Base-by-base conservation (phyloP, 1,139 yeast species). In the Magnusiomyces suaveolens region DNA sequence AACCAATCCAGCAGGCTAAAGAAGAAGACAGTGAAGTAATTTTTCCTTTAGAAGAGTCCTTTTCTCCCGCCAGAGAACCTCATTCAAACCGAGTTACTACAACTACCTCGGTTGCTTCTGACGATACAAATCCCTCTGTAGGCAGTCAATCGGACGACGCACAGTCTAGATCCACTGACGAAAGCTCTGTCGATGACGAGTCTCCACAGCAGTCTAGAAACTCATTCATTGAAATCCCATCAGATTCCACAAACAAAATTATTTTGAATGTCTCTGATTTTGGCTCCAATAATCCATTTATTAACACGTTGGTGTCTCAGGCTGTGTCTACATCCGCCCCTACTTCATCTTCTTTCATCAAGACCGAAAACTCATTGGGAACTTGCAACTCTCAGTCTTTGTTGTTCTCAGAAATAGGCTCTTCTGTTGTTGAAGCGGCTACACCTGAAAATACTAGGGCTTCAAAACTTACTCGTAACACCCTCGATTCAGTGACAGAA, bases 281-380 rank as follows among this genome's bases (percentile, higher is more conserved):
- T 10, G n/a, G 4, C 16, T 41, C 44, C 4, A 41, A 41, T 18
- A 21, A 21, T 25, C 25, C 44, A 21, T 41, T 41, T 21, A 24
- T 41, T 41, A n/a, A 23, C 39, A 1, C 21, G 16, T 3, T 18
- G 20, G 20, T 24, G 14, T 25, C n/a, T 25, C 47, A 44, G 16
- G 6, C 20, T 8, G 26, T 46, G 18, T 52, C 54, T 26, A 52
- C 55, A 14, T 52, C 55, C 3, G 50, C 52, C 12, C 47, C 47
- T 8, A 44, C 47, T 6, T 44, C 51, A 32, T 43, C 54, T 14
- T 47, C 32, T n/a, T 43, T 38, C n/a, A 47, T 46, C 38, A 25
- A 41, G 16, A 38, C 48, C 10, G 20, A 41, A 4, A 50, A 32
- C 18, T 18, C 48, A 3, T 20, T 32, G 18, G 26, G 23, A 20